Percentiles rank a stretch among this genome's conserved stretches.
phyloP scores from a whole-genome alignment of 306 rosid genomes.

The Canavalia gladiata region DNA sequence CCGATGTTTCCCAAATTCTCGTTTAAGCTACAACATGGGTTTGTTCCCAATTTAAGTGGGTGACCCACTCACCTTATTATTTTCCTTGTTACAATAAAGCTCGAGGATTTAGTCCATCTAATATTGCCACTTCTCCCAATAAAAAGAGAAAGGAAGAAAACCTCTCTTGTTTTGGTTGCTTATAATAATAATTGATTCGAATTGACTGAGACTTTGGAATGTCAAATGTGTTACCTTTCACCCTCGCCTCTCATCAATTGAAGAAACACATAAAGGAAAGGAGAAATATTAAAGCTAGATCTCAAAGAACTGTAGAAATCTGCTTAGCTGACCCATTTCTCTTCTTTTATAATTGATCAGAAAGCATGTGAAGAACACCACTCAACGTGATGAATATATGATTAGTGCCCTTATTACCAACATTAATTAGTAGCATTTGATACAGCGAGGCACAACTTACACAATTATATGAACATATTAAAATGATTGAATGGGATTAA shows the following conservation, averaged over 20 bases:
- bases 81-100: not conserved
- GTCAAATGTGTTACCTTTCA: constrained; percentile 14
- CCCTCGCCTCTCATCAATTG: not conserved
- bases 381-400: not conserved
- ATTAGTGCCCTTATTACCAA: not conserved
- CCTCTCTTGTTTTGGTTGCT: not conserved
- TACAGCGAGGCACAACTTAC: constrained; percentile 11
- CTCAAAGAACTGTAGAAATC: constrained; percentile 3
- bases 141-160: not conserved
- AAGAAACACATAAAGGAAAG: not conserved
- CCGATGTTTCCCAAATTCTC: not conserved
- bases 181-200: not conserved
- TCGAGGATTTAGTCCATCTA: not conserved
- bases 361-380: not conserved
- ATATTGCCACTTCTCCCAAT: not conserved
- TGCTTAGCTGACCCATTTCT: not conserved
- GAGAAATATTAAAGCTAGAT: not conserved
- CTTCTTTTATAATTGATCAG: constrained; percentile 6
- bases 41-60: constrained; percentile 21
- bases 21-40: not conserved
- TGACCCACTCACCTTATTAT: not conserved
- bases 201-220: constrained; percentile 13
- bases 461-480: constrained; percentile 20
- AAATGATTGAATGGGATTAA: constrained; percentile 42
- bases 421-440: constrained; percentile 13